Base-by-base conservation (phyloP, 192 early-diverging fungal species). In the Entomortierella chlamydospora region DNA sequence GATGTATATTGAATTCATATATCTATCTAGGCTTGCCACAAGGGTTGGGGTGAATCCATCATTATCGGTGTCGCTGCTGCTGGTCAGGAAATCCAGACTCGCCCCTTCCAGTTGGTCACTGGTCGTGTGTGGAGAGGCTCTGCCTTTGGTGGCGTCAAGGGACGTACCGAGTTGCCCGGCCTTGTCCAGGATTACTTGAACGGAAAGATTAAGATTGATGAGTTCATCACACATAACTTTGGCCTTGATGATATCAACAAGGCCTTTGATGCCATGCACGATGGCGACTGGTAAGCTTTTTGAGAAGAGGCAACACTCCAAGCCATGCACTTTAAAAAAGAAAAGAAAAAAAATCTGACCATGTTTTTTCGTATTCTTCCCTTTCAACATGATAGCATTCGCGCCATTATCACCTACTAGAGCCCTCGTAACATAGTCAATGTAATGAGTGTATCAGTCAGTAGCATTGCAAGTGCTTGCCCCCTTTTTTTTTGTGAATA, bases 121-220 rank as follows among this genome's bases (percentile, higher is more conserved):
- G 96, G 95, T 17, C 93, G 97, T 60, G 91, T 91, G 12, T 99
- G 97, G 97, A 94, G 94, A 82, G 97, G 97, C 23, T 93, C 91
- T 57, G 97, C 97, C 8, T 99, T 98, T 84, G 97, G 97, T 71
- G 97, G 97, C 53, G 90, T 97, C 78, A 99, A 98, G 89, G 97
- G 97, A 18, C 88, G 96, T 59, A 86, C 93, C 0, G 94, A 99
- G 76, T 85, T 99, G 57, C 95, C 95, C 6, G 89, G 85, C 13
- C 85, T 97, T 64, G 96, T 99, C 31, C 82, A 95, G 66, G 88
- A 95, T 79, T 99, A 99, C 80, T 50, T 96, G 65, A 81, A 87
- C 30, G 91, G 92, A 42, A 87, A 91, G 81, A 84, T 99, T 25
- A 95, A 97, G 84, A 91, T 99, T 70, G 97, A 99, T 78, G 91